Conservation (phyloP, 768 basidiomycete species). For the Tulasnella sp. region DNA sequence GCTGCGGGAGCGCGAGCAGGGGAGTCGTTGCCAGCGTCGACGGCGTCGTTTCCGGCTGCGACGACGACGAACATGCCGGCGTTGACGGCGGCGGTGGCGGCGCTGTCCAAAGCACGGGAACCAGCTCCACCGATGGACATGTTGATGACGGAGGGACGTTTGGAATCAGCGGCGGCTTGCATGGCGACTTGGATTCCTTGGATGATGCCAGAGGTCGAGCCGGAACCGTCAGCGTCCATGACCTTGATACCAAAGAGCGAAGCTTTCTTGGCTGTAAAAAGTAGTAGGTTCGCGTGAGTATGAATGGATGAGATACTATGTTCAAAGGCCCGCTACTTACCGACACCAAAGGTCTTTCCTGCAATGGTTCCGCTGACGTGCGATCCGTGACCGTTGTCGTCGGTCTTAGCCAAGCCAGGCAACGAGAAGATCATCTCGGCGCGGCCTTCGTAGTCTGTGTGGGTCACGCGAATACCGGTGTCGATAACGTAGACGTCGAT, state of each 20-base stretch:
- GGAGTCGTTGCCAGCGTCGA: slow-evolving; percentile 16
- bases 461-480: slow-evolving; percentile 20
- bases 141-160: slow-evolving; percentile 30
- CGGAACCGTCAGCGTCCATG: slow-evolving; percentile 21
- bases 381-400: slow-evolving; percentile 29
- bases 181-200: slow-evolving; percentile 28
- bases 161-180: slow-evolving; percentile 15
- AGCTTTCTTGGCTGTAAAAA: slow-evolving; percentile 11
- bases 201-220: slow-evolving; percentile 28
- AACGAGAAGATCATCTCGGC: slow-evolving; percentile 21
- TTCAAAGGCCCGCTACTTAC: background rate
- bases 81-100: slow-evolving; percentile 23
- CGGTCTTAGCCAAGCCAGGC: background rate
- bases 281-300: background rate
- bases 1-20: slow-evolving; percentile 28
- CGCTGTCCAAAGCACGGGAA: slow-evolving; percentile 25
- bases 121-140: slow-evolving; percentile 29
- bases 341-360: slow-evolving; percentile 19
- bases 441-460: slow-evolving; percentile 22
- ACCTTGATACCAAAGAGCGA: slow-evolving; percentile 23
- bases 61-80: slow-evolving; percentile 30
- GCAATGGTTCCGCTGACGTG: slow-evolving; percentile 24
- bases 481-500: slow-evolving; percentile 29
- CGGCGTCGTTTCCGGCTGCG: slow-evolving; percentile 32
- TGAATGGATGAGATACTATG: too few relatives aligned